A percentile compares a stretch with the other conserved stretches of the same genome.
These are phyloP conservation scores for Verbena officinalis DNA, from an alignment of 257 asterid species.

Conservation along the genomic window DNA sequence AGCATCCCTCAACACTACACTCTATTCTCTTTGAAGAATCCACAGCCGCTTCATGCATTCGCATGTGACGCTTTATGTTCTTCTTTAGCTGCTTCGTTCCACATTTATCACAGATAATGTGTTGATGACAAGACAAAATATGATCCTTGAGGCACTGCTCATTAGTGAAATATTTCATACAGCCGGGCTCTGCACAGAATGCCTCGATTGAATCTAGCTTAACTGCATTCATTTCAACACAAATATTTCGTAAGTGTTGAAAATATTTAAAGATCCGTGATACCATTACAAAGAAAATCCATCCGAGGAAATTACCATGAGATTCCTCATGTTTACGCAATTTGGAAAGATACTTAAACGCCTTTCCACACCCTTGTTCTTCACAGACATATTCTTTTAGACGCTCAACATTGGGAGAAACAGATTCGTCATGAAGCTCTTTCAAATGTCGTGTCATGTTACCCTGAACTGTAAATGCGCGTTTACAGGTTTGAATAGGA, in stretches of 20 bases:
- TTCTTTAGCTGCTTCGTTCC: conserved; percentile 79
- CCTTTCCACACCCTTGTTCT: conserved; percentile 84
- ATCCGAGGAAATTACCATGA: conserved; percentile 53
- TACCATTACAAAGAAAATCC: neutral
- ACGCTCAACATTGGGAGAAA: conserved; percentile 28
- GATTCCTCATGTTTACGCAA: conserved; percentile 73
- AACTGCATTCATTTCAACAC: conserved; percentile 49
- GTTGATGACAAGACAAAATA: conserved; percentile 62
- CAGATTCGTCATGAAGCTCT: conserved; percentile 61
- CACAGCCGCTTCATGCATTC: conserved; percentile 50
- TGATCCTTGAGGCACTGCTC: conserved; percentile 80
- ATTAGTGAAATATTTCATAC: conserved; percentile 81
- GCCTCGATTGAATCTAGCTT: conserved; percentile 77
- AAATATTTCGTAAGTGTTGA: no score
- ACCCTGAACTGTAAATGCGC: conserved; percentile 55
- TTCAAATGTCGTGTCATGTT: conserved; percentile 70
- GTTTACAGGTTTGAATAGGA: conserved; percentile 54
- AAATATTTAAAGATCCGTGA: neutral
- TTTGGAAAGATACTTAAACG: conserved; percentile 65
- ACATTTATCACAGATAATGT: conserved; percentile 68
- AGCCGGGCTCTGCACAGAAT: conserved; percentile 73
- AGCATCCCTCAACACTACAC: conserved; percentile 64
- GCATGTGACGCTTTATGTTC: conserved; percentile 84
- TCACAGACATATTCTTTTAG: conserved; percentile 60
- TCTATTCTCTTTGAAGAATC: conserved; percentile 45